Conservation (phyloP, 169 alveolate species). For the Besnoitia besnoiti region DNA sequence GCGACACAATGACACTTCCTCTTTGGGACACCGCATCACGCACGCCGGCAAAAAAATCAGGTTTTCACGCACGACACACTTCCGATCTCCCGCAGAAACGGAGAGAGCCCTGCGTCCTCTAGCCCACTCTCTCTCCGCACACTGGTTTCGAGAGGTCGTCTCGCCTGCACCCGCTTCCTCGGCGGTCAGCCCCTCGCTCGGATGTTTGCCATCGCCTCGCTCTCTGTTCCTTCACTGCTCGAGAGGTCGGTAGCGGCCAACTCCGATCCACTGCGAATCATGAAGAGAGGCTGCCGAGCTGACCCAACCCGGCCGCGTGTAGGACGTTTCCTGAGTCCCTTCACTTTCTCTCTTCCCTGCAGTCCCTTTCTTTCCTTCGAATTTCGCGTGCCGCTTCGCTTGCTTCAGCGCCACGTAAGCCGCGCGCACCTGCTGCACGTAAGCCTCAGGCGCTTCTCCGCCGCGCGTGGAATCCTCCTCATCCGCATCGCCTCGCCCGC, state of each 20-base stretch:
- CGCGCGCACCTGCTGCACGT: slow-evolving; percentile 17
- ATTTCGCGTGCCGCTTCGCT: background rate
- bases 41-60: no score
- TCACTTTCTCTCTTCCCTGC: background rate
- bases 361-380: background rate
- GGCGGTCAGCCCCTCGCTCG: background rate
- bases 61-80: no score
- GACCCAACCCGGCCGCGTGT: slow-evolving; percentile 2
- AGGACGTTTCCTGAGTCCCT: background rate
- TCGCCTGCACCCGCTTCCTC: no score
- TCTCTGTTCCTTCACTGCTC: background rate
- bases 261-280: background rate
- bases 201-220: background rate
- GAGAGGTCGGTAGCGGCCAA: background rate
- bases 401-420: slow-evolving; percentile 4
- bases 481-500: no score
- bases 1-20: no score
- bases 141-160: no score
- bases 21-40: no score
- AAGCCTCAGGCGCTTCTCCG: background rate
- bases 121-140: no score
- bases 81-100: no score
- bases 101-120: no score
- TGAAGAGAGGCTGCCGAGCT: background rate
- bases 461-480: background rate